A percentile compares a stretch with the other conserved stretches of the same genome.
Evolutionary conservation across 2,329 filamentous ascomycete species (phyloP).

Genomic region (Diatrype stigma): DNA sequence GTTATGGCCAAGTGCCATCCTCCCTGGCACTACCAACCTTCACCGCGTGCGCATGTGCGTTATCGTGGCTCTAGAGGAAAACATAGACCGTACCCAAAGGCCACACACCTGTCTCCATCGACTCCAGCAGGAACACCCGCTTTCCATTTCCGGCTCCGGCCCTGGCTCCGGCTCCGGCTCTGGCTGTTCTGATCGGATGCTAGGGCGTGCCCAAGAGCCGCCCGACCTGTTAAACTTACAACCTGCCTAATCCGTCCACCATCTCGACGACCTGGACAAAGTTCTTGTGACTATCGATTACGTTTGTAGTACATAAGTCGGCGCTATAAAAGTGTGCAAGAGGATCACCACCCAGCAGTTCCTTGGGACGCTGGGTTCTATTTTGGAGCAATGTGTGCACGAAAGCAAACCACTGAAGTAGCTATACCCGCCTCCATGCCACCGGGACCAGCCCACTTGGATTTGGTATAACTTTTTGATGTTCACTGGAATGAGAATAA

Average conservation of each 20-base stretch:
- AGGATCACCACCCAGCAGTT: no score
- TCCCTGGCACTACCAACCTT: constrained; percentile 43
- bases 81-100: constrained; percentile 56
- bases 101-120: constrained; percentile 26
- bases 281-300: no score
- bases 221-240: constrained; percentile 42
- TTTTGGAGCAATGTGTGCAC: no score
- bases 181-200: constrained; percentile 54
- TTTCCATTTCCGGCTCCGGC: constrained; percentile 27
- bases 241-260: constrained; percentile 40
- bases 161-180: no score
- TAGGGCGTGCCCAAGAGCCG: constrained; percentile 52
- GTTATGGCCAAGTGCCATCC: constrained; percentile 57
- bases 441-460: no score
- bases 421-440: no score
- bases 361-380: no score
- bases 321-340: no score
- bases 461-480: no score
- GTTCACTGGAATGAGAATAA: no score
- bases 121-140: constrained; percentile 45
- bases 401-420: no score
- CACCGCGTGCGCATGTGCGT: constrained; percentile 47
- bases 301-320: no score
- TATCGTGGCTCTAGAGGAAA: constrained; percentile 43
- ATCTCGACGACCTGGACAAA: constrained; percentile 48